A percentile compares a stretch with the other conserved stretches of the same genome.
phyloP scores from a whole-genome alignment of 192 early-diverging fungal genomes.

The Coemansia sp. region DNA sequence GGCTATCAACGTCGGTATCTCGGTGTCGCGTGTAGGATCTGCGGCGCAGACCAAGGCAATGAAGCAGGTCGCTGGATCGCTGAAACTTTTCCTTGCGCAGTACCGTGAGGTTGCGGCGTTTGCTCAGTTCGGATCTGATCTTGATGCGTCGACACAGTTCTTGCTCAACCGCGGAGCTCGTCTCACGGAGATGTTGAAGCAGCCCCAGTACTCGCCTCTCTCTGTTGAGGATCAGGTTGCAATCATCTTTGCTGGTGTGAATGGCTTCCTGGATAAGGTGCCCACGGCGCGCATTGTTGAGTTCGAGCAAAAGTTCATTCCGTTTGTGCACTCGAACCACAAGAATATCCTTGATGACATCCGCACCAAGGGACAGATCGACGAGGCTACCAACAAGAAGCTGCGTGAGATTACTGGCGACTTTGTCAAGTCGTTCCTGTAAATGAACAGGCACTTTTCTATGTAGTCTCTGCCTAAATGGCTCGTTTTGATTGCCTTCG shows the following conservation, averaged over 20 bases:
- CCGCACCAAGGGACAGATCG: slow-evolving; percentile 85
- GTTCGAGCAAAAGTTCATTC: slow-evolving; percentile 89
- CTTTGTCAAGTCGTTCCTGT: slow-evolving; percentile 78
- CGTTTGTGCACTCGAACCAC: slow-evolving; percentile 86
- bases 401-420: slow-evolving; percentile 81
- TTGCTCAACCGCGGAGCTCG: slow-evolving; percentile 99
- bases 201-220: slow-evolving; percentile 96
- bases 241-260: slow-evolving; percentile 98
- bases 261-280: slow-evolving; percentile 99
- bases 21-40: slow-evolving; percentile 99
- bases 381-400: slow-evolving; percentile 87
- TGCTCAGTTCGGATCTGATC: slow-evolving; percentile 99
- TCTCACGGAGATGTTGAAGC: slow-evolving; percentile 98
- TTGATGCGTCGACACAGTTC: slow-evolving; percentile 99
- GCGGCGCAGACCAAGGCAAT: slow-evolving; percentile 99
- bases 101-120: slow-evolving; percentile 99
- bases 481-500: slow-evolving; percentile 7
- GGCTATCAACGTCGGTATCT: slow-evolving; percentile 99
- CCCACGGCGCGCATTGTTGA: slow-evolving; percentile 89
- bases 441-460: slow-evolving; percentile 17
- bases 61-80: slow-evolving; percentile 99
- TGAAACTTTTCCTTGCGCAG: slow-evolving; percentile 99
- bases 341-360: slow-evolving; percentile 85
- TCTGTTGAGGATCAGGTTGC: slow-evolving; percentile 97
- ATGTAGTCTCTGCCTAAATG: no score